phyloP scores from a whole-genome alignment of 768 basidiomycete species.

The Auricularia sp. region DNA sequence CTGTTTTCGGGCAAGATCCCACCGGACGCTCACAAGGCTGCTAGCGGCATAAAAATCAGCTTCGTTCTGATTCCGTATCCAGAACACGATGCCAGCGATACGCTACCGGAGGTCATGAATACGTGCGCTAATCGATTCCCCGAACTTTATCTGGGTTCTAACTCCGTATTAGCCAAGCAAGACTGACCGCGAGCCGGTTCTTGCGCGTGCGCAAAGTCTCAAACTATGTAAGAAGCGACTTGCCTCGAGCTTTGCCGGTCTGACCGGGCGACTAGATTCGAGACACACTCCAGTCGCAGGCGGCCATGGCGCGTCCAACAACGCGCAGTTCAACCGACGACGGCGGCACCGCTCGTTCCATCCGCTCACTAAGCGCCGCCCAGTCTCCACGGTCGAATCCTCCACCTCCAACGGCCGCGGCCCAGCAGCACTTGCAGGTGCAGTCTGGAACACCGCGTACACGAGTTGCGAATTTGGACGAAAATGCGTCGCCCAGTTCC shows the following conservation, averaged over 20 bases:
- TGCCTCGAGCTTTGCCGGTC: not conserved
- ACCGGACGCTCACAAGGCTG: conserved; percentile 23
- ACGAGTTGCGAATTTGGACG: not conserved
- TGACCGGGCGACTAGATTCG: not conserved
- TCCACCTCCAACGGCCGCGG: conserved; percentile 5
- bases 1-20: conserved; percentile 57
- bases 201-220: conserved; percentile 79
- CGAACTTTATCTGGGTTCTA: not conserved
- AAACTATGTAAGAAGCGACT: conserved; percentile 43
- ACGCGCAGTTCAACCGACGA: not conserved
- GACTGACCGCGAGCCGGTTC: conserved; percentile 79
- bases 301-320: not conserved
- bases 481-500: not conserved
- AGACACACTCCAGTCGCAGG: not conserved
- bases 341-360: not conserved
- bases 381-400: conserved; percentile 5
- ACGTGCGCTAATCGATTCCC: conserved; percentile 42
- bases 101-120: conserved; percentile 73
- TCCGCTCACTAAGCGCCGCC: conserved; percentile 5
- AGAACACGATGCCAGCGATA: conserved; percentile 45
- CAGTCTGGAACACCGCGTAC: conserved; percentile 3
- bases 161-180: conserved; percentile 54
- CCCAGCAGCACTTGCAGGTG: conserved; percentile 4
- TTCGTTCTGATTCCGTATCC: conserved; percentile 80
- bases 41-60: conserved; percentile 59